Percentiles rank a stretch among this genome's conserved stretches.
Conservation (phyloP, 192 early-diverging fungal genomes). For the Coemansia sp. region DNA sequence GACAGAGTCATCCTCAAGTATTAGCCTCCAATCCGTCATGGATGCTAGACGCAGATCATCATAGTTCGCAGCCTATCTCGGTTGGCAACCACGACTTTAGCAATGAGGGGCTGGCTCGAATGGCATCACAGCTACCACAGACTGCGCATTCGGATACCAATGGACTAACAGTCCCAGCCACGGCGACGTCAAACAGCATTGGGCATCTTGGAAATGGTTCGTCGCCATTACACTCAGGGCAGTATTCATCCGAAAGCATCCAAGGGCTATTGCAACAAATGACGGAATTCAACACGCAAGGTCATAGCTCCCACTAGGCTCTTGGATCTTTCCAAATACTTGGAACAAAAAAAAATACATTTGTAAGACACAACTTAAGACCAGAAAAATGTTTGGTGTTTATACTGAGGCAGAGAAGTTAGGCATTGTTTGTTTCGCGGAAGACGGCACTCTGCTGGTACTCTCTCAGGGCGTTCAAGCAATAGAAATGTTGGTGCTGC, state of each 20-base stretch:
- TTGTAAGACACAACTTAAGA: neutral
- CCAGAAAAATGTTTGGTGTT: neutral
- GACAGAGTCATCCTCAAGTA: neutral
- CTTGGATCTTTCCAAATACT: neutral
- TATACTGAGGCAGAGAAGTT: neutral
- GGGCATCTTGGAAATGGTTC: neutral
- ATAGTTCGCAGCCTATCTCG: neutral
- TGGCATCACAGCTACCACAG: constrained; percentile 6
- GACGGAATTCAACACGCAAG: constrained; percentile 10
- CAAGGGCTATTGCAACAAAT: constrained; percentile 18
- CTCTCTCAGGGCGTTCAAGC: constrained; percentile 39
- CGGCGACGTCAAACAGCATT: neutral
- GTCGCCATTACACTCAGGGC: neutral
- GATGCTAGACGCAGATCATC: neutral
- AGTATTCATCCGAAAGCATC: constrained; percentile 14
- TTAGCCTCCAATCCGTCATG: neutral
- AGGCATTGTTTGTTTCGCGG: constrained; percentile 6
- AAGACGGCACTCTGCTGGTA: constrained; percentile 31
- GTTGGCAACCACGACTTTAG: constrained; percentile 8
- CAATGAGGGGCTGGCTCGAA: constrained; percentile 10
- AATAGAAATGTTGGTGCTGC: constrained; percentile 42
- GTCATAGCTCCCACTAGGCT: neutral
- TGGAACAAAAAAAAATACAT: neutral
- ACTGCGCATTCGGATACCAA: neutral
- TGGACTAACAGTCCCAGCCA: neutral